Evolutionary conservation across 345 rosid genomes (phyloP), one percentile per base, ranked within the genome.

Genomic region (Eucalyptus caleyi): DNA sequence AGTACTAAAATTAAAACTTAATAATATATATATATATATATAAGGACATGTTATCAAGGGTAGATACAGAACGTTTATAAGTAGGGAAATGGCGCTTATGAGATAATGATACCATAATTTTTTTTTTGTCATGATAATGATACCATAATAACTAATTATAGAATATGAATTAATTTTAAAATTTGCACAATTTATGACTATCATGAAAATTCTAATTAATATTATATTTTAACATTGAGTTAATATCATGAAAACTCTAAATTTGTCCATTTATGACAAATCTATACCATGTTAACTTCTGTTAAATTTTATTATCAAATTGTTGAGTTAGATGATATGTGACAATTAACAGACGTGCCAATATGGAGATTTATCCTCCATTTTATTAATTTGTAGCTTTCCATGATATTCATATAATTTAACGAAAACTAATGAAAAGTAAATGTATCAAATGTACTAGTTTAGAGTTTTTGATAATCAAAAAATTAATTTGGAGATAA

Each of bases 271-370:
- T 53, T 19, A 53, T 19, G 11, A 53, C 26, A 53, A 53, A 53
- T 53, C 2, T 53, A 53, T 53, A 53, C 1, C 59, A 19, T 19
- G 11, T 53, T 53, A 53, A 53, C 26, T 53, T 53, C 2, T 53
- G 11, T 53, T 53, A 53, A 53, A 53, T 53, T 53, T 53, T 53
- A 53, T 53, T 53, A 53, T 19, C 0, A 21, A 53, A 21, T 53
- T 53, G 0, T 53, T 53, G 0, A 53, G 26, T 53, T 53, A 0
- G 0, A 53, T 53, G 11, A 19, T 53, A 19, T 19, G 11, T 53
- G 10, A 8, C 10, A 8, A 53, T 53, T 53, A 1, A 19, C 2
- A 8, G 1, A 19, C 0, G 10, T 53, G 26, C 2, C 59, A 8
- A 53, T 53, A 53, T 53, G 0, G 5, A 53, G 26, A 1, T 53